Conservation (phyloP, 176 grass and related monocot species). For the Pontederia paniculata region DNA sequence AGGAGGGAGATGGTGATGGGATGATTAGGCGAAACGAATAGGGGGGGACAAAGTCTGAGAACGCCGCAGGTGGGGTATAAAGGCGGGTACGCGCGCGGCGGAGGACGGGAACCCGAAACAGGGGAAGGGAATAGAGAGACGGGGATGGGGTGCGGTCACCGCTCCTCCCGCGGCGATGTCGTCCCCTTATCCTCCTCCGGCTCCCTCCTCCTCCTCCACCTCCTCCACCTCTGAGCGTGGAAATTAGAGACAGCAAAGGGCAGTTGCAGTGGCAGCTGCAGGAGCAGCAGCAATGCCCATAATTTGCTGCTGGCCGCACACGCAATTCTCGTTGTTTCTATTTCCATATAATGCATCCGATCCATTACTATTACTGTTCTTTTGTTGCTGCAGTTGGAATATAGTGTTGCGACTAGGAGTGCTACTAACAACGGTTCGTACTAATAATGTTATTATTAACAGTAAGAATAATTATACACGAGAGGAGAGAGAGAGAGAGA, state of each 20-base stretch:
- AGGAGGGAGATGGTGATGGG: not conserved
- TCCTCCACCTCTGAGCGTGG: not conserved
- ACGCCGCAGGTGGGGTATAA: constrained; percentile 1
- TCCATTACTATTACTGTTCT: too few relatives aligned
- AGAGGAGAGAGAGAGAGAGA: not conserved
- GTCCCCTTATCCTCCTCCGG: constrained; percentile 13
- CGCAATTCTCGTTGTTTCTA: not conserved
- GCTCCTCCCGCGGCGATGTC: constrained; percentile 1
- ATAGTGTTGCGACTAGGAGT: not conserved
- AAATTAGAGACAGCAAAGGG: not conserved
- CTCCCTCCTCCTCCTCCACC: not conserved
- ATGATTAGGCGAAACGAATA: not conserved
- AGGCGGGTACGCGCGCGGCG: constrained; percentile 10
- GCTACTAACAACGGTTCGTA: not conserved
- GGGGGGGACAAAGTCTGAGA: not conserved
- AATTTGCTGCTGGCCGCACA: not conserved
- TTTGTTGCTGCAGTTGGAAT: too few relatives aligned
- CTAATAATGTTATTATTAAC: constrained; percentile 16
- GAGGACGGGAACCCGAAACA: constrained; percentile 12
- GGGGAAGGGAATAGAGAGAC: constrained; percentile 1
- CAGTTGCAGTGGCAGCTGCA: not conserved
- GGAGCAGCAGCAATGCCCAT: not conserved
- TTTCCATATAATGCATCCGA: constrained; percentile 12
- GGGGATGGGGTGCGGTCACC: constrained; percentile 12
- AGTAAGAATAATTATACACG: not conserved